Evolutionary conservation across 257 asterid genomes (phyloP), one percentile per base, ranked within the genome.

Genomic region (Solanum rostratum): DNA sequence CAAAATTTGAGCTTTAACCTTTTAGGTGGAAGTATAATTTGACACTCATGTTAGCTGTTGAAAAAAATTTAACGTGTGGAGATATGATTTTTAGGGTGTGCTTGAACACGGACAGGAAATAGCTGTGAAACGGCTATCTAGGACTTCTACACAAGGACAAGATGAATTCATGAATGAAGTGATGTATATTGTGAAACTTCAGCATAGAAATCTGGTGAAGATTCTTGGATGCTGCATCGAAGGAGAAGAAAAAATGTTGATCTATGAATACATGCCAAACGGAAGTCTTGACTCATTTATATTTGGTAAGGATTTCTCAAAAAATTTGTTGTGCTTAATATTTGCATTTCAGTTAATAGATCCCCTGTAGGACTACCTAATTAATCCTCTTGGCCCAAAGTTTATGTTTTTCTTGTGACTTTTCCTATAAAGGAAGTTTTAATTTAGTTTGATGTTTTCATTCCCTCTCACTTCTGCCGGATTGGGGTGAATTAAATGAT

Each of bases 181-280:
- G n/a, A 33, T 59, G 27, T 89, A 78, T 62, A 89, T 89, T 11
- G 91, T 89, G 10, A 85, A 89, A 81, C 90, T 87, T 52, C 91
- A 88, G 82, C 91, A 88, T 41, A 85, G 91, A 55, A 88, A 88
- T 83, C 85, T 88, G 27, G 91, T 88, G 84, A 86, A 87, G 88
- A 88, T 88, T 83, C 80, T 86, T 0, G 91, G 89, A 78, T 88
- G 86, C 37, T 88, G 91, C 85, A 83, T 88, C 59, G 69, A 88
- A 86, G 87, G 87, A 80, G 88, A 83, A 49, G 91, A 88, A 71
- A 86, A 80, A 55, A 86, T 88, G 80, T 84, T 88, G 84, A 85
- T 88, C 55, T 88, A 88, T 54, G 91, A 88, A 69, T 87, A 85
- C 86, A 78, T 88, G 91, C 84, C 84, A 39, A 86, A 86, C 69